Percentiles rank a stretch among this genome's conserved stretches.
Evolutionary conservation across 1,139 yeast species (phyloP).

Genomic region (Scheffersomyces cryptocercus): DNA sequence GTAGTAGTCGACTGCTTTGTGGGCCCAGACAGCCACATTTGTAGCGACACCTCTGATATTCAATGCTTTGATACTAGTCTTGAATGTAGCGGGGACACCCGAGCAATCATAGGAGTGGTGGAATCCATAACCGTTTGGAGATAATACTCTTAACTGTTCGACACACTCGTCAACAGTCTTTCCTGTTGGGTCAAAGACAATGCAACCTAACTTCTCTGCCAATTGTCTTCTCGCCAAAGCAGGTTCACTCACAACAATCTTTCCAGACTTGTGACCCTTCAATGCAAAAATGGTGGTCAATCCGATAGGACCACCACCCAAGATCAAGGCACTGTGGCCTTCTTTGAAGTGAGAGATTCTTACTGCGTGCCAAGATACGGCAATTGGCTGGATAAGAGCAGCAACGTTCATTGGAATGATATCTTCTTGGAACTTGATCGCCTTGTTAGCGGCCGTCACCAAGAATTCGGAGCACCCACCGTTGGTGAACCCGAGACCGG

Average conservation of each 20-base stretch:
- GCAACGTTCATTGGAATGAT: conserved; percentile 52
- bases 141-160: conserved; percentile 30
- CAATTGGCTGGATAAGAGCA: conserved; percentile 56
- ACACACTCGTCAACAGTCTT: conserved; percentile 34
- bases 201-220: conserved; percentile 53
- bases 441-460: conserved; percentile 48
- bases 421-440: conserved; percentile 44
- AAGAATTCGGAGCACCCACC: conserved; percentile 55
- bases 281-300: conserved; percentile 56
- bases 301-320: conserved; percentile 69
- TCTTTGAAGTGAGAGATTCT: conserved; percentile 40
- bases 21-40: conserved; percentile 62
- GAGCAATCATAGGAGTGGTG: conserved; percentile 54
- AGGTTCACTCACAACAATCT: conserved; percentile 62
- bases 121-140: conserved; percentile 55
- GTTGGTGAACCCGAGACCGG: conserved; percentile 50
- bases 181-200: conserved; percentile 46
- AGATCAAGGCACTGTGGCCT: conserved; percentile 52
- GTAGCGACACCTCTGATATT: conserved; percentile 62
- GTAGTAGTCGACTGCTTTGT: conserved; percentile 30
- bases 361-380: conserved; percentile 64
- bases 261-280: conserved; percentile 54
- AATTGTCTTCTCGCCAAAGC: conserved; percentile 55
- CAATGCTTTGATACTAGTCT: conserved; percentile 49
- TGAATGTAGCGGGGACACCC: conserved; percentile 47